Evolutionary conservation across 257 asterid species (phyloP), one percentile per base, ranked within the genome.

Genomic region (Parsonsia alboflavescens): DNA sequence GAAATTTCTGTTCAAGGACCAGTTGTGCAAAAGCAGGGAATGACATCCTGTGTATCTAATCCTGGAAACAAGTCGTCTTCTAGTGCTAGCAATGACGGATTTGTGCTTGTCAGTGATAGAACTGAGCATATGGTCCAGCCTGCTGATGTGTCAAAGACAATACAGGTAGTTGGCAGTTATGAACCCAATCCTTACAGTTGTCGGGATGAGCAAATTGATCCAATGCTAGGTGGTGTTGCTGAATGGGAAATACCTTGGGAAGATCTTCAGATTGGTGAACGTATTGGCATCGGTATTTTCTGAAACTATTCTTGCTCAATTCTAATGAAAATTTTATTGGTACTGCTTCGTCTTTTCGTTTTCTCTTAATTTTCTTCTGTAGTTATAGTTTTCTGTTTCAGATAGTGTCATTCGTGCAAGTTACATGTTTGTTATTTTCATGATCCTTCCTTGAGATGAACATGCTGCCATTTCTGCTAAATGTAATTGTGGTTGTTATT

Each of bases 191-290:
- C 83, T 74, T 74, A 67, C 78, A 77, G 68, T 74, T 72, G 54
- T 76, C 82, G 77, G 68, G 83, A 83, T 79, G 76, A 83, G 74
- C 92, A 90, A 81, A 82, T 84, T 65, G 87, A 90, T 69, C 88
- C 89, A 3, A 59, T 88, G 81, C 83, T 95, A 74, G 85, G 78
- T 85, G 94, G 89, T 50, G 97, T 91, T 80, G 96, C 95, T 21
- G 96, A 82, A 36, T 82, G 86, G 86, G 89, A 92, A 82, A 93
- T 93, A 74, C 91, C 88, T 45, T 95, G 99, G 99, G 97, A 95
- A 79, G 93, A 93, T 86, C 98, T 95, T 79, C 94, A 89, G 85
- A 91, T 95, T 78, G 98, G 97, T 54, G 97, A 95, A 77, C 93
- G 99, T 64, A 89, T 95, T 79, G 98, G 99, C 78, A 95, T 95